Conservation (phyloP, 2,329 filamentous ascomycete genomes). For the Paraphoma chrysanthemicola region DNA sequence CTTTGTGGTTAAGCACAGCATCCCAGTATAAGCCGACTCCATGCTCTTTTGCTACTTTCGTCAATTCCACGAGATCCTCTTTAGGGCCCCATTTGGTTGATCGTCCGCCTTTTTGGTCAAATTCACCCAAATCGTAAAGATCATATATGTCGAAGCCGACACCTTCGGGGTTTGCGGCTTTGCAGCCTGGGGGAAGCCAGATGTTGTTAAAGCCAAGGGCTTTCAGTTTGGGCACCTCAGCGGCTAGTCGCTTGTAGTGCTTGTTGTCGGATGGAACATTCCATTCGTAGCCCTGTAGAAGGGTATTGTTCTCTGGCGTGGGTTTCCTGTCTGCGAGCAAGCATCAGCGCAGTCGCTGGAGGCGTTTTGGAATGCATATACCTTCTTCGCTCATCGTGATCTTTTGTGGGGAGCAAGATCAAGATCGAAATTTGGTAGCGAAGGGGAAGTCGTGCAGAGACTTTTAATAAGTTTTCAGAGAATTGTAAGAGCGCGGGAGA, state of each 20-base stretch:
- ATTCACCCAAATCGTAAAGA: slow-evolving; percentile 74
- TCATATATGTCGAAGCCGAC: slow-evolving; percentile 72
- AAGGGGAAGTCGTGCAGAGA: no score
- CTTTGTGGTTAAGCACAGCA: slow-evolving; percentile 76
- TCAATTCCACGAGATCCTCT: slow-evolving; percentile 64
- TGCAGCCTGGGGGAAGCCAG: slow-evolving; percentile 76
- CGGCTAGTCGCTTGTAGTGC: slow-evolving; percentile 67
- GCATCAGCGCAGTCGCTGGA: neutral
- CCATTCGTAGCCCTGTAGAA: slow-evolving; percentile 78
- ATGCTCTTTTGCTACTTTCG: slow-evolving; percentile 57
- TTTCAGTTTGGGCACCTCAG: slow-evolving; percentile 62
- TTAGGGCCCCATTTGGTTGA: slow-evolving; percentile 74
- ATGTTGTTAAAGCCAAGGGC: slow-evolving; percentile 61
- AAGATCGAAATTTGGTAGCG: no score
- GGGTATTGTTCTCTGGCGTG: slow-evolving; percentile 49
- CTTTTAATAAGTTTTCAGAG: no score
- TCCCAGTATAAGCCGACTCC: slow-evolving; percentile 71
- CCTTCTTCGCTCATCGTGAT: slow-evolving; percentile 35
- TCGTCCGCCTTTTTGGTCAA: slow-evolving; percentile 70
- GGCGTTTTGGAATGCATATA: slow-evolving; percentile 5
- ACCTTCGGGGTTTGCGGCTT: slow-evolving; percentile 65
- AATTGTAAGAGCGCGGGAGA: neutral
- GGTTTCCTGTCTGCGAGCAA: slow-evolving; percentile 31
- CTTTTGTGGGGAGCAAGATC: neutral
- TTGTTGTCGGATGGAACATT: slow-evolving; percentile 66